A percentile compares a stretch with the other conserved stretches of the same genome.
phyloP scores from a whole-genome alignment of 1,284 basidiomycete genomes.

The Porogramme epimiltina region DNA sequence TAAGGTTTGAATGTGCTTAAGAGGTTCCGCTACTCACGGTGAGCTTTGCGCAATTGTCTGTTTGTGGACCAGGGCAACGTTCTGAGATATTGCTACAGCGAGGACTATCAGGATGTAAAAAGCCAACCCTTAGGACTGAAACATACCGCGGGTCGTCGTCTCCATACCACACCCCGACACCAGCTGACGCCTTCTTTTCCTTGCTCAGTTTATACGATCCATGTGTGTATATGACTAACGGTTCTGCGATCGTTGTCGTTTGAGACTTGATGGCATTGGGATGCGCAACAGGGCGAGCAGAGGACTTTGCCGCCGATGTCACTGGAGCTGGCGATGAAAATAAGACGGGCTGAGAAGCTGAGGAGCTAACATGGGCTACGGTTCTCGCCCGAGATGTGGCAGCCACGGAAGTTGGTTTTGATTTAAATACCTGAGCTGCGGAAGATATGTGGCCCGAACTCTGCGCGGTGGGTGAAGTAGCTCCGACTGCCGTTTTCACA shows the following conservation, averaged over 20 bases:
- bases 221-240: constrained; percentile 72
- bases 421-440: no score
- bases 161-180: constrained; percentile 81
- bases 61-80: constrained; percentile 81
- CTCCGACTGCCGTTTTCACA: background rate
- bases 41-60: constrained; percentile 88
- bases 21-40: constrained; percentile 50
- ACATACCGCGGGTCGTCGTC: constrained; percentile 56
- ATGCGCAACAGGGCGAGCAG: no score
- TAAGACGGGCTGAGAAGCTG: no score
- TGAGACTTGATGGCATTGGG: background rate
- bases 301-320: no score
- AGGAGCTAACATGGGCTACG: no score
- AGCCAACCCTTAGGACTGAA: background rate
- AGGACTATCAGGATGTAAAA: background rate
- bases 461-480: background rate
- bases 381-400: no score
- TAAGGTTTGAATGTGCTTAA: background rate
- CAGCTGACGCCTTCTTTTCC: constrained; percentile 54
- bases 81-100: constrained; percentile 69
- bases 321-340: no score
- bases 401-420: no score
- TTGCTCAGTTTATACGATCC: constrained; percentile 84
- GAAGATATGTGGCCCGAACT: no score
- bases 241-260: constrained; percentile 15